A percentile compares a stretch with the other conserved stretches of the same genome.
phyloP scores from a whole-genome alignment of 352 stramenopile genomes.

The Pythium rhizo-oryzae region DNA sequence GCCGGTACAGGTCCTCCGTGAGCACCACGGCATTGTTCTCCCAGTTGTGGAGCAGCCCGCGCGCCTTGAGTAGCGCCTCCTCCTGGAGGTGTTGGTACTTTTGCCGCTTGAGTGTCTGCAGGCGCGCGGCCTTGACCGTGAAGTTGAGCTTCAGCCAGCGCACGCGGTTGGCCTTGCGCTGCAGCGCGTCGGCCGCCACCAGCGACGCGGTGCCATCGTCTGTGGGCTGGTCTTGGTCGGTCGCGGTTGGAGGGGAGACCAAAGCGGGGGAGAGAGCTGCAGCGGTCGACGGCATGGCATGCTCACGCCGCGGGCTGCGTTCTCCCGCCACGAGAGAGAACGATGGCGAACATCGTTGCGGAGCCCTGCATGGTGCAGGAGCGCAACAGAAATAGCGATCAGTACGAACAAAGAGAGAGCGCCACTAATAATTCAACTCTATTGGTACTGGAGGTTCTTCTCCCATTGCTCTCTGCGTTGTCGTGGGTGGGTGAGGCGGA shows the following conservation, averaged over 20 bases:
- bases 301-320: background rate
- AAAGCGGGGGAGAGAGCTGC: background rate
- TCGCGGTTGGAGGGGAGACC: conserved; percentile 11
- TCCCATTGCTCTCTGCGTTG: no score
- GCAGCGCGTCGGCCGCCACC: background rate
- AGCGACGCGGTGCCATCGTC: background rate
- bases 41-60: conserved; percentile 68
- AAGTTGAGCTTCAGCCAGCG: conserved; percentile 81
- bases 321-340: background rate
- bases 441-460: no score
- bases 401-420: background rate
- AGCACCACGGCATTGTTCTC: conserved; percentile 61
- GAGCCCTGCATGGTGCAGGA: background rate
- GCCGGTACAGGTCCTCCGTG: conserved; percentile 61
- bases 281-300: conserved; percentile 24
- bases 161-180: conserved; percentile 30
- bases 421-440: conserved; percentile 2
- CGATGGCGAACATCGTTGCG: background rate
- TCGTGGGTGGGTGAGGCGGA: no score
- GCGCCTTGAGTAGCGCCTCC: conserved; percentile 58
- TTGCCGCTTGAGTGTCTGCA: conserved; percentile 65
- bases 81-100: conserved; percentile 81
- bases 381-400: conserved; percentile 9
- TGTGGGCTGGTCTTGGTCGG: background rate
- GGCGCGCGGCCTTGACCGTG: conserved; percentile 59